phyloP scores from a whole-genome alignment of 2,329 filamentous ascomycete species.

The Graphilbum ipis-grandicollis region DNA sequence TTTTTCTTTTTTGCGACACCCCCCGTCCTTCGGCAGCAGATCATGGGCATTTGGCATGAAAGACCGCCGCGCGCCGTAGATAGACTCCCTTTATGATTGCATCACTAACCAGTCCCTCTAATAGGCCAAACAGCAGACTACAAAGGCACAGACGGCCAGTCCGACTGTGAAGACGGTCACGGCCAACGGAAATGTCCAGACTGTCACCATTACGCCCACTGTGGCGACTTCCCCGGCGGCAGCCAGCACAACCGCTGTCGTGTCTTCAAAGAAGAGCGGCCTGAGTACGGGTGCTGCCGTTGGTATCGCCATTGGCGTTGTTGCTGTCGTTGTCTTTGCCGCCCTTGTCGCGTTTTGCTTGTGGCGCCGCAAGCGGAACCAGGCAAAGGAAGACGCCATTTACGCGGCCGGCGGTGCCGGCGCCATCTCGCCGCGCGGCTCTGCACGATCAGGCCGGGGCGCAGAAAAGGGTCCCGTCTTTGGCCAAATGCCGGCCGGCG shows the following conservation, averaged over 20 bases:
- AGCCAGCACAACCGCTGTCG: neutral
- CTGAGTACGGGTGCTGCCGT: slow-evolving; percentile 30
- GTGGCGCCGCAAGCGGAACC: slow-evolving; percentile 17
- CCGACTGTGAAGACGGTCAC: slow-evolving; percentile 3
- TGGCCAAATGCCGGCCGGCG: slow-evolving; percentile 1
- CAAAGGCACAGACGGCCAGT: slow-evolving; percentile 2
- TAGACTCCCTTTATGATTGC: no score
- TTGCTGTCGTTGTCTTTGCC: slow-evolving; percentile 12
- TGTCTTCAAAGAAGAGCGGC: slow-evolving; percentile 10
- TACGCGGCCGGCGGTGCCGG: slow-evolving; percentile 16
- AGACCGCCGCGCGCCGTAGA: no score
- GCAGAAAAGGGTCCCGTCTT: neutral
- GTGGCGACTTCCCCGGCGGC: neutral
- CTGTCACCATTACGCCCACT: slow-evolving; percentile 33
- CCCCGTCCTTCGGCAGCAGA: neutral
- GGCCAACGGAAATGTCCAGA: slow-evolving; percentile 30
- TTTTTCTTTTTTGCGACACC: slow-evolving; percentile 2
- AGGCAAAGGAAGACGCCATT: slow-evolving; percentile 23
- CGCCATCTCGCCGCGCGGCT: slow-evolving; percentile 26
- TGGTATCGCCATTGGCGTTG: slow-evolving; percentile 34
- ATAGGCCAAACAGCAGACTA: neutral
- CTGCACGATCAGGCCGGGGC: no score
- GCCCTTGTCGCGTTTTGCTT: slow-evolving; percentile 23
- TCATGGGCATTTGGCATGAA: neutral
- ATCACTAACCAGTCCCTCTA: neutral